phyloP scores from a whole-genome alignment of 352 stramenopile species.

The Phytopythium litorale region DNA sequence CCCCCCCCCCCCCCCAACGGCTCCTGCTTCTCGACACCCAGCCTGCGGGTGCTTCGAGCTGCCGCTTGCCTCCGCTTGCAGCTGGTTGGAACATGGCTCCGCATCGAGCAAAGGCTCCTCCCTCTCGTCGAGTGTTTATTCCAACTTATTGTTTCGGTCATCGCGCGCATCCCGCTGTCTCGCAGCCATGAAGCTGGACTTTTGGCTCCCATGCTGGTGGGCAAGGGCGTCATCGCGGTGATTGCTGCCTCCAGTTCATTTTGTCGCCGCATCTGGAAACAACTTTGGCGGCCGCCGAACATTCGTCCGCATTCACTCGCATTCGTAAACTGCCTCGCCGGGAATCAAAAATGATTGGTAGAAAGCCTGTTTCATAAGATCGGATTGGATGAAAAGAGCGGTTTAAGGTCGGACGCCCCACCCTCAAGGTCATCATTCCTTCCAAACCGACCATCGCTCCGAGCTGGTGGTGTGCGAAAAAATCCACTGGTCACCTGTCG shows the following conservation, averaged over 20 bases:
- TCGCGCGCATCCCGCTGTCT: not conserved
- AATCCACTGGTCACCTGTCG: not conserved
- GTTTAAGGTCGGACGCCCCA: not conserved
- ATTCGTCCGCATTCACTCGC: slow-evolving; percentile 1
- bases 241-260: not conserved
- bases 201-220: not conserved
- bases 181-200: not conserved
- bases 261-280: not conserved
- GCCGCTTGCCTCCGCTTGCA: too few species aligned
- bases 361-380: not conserved
- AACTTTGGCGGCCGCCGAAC: not conserved
- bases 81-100: not conserved
- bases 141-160: not conserved
- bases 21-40: too few species aligned
- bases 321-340: not conserved
- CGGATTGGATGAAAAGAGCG: not conserved
- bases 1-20: too few species aligned
- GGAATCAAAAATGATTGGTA: not conserved
- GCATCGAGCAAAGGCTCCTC: not conserved
- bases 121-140: not conserved
- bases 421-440: not conserved
- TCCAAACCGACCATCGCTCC: not conserved
- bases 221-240: not conserved
- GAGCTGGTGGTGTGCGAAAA: not conserved
- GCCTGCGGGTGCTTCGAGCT: too few species aligned